Conservation (phyloP, 2,329 filamentous ascomycete genomes). For the Epichloe scottii region DNA sequence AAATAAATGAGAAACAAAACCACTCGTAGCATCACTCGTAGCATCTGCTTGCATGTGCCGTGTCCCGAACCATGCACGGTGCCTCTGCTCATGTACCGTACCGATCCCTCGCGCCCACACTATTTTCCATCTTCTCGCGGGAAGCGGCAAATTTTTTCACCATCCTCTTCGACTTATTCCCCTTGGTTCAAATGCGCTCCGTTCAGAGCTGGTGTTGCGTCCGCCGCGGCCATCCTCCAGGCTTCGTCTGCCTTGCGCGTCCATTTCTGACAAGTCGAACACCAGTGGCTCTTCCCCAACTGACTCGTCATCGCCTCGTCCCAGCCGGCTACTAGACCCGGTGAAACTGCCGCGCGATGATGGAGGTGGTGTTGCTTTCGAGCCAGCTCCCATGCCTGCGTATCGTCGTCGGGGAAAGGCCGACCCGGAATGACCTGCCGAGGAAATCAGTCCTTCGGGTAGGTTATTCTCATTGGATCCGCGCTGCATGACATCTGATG, state of each 20-base stretch:
- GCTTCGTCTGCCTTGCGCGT: constrained; percentile 43
- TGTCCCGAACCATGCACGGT: background rate
- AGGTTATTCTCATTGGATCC: constrained; percentile 34
- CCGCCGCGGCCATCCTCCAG: constrained; percentile 39
- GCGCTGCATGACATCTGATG: constrained; percentile 24
- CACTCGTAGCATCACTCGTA: constrained; percentile 1
- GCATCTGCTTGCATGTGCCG: background rate
- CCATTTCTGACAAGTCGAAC: constrained; percentile 63
- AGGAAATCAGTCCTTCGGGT: constrained; percentile 30
- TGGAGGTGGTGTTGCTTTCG: constrained; percentile 29
- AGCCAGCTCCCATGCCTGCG: constrained; percentile 23
- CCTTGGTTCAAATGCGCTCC: constrained; percentile 27
- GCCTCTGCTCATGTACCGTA: constrained; percentile 2
- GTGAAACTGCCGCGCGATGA: constrained; percentile 34
- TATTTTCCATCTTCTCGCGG: background rate
- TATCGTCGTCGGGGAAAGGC: constrained; percentile 36
- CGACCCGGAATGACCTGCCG: constrained; percentile 26
- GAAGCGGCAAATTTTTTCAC: constrained; percentile 10
- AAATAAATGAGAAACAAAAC: background rate
- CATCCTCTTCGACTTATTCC: constrained; percentile 25
- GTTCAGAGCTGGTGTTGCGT: constrained; percentile 26
- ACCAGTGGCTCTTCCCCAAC: constrained; percentile 56
- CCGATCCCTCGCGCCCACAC: background rate
- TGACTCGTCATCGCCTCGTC: constrained; percentile 34
- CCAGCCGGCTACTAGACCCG: constrained; percentile 25